A percentile compares a stretch with the other conserved stretches of the same genome.
phyloP scores from a whole-genome alignment of 305 asterid genomes.

The Solanum hybrid region DNA sequence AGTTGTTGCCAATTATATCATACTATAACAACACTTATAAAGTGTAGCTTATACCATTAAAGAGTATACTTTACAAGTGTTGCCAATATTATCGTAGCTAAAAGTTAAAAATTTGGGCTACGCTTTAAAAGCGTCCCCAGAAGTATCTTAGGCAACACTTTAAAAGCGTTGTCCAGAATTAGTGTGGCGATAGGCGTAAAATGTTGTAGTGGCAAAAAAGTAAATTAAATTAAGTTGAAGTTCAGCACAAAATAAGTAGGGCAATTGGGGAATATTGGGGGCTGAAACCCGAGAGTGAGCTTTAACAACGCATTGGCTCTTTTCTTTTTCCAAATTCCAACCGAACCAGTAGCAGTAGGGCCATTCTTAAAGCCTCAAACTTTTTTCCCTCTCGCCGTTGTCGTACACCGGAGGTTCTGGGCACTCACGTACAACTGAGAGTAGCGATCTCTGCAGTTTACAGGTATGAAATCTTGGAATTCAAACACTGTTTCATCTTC shows the following conservation, averaged over 20 bases:
- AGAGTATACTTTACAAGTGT: too few relatives aligned
- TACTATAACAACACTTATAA: too few relatives aligned
- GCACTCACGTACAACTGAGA: neutral
- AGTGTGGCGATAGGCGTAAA: too few relatives aligned
- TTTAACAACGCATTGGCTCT: neutral
- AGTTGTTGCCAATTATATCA: too few relatives aligned
- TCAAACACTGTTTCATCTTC: neutral
- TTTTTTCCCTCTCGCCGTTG: neutral
- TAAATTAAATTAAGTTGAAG: neutral
- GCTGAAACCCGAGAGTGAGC: neutral
- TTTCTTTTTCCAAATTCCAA: neutral
- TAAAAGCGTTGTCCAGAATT: too few relatives aligned
- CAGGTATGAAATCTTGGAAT: neutral
- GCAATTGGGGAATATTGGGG: neutral
- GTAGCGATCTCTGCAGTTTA: conserved; percentile 1
- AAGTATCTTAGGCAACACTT: too few relatives aligned
- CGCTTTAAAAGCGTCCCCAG: too few relatives aligned
- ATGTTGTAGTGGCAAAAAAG: neutral
- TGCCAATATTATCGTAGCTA: too few relatives aligned
- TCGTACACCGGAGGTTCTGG: neutral
- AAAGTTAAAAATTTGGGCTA: too few relatives aligned
- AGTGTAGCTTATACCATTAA: too few relatives aligned
- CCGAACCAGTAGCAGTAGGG: neutral
- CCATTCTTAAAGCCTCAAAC: neutral
- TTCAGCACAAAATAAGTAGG: neutral